Conservation (phyloP, 164 flowering plant species). For the Piper betle region DNA sequence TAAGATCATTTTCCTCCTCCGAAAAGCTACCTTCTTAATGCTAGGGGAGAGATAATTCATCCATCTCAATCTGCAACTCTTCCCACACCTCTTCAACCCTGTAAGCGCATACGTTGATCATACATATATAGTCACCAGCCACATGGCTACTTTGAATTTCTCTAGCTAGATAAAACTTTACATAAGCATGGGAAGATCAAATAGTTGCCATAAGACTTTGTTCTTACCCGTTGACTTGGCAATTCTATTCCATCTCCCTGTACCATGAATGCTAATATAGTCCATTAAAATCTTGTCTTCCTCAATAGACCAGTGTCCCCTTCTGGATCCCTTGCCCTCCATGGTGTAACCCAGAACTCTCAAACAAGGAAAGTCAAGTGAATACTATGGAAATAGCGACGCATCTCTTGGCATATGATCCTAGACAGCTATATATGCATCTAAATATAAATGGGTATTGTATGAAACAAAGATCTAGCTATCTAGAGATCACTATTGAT, state of each 20-base stretch:
- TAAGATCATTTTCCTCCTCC: background rate
- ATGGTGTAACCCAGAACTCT: no score
- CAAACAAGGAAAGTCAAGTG: no score
- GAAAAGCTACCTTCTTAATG: background rate
- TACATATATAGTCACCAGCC: no score
- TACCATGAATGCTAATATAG: conserved; percentile 32
- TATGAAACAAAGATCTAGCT: no score
- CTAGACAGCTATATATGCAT: no score
- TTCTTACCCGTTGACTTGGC: conserved; percentile 23
- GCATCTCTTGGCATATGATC: no score
- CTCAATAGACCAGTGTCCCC: conserved; percentile 34
- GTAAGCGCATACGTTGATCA: background rate
- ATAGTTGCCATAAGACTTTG: no score
- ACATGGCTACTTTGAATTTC: no score
- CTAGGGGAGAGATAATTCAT: background rate
- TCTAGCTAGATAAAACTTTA: no score
- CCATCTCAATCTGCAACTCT: background rate
- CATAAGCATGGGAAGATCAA: background rate
- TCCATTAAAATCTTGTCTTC: conserved; percentile 39
- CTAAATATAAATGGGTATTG: no score
- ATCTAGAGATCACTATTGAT: no score
- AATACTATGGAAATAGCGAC: no score
- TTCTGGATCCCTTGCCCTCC: conserved; percentile 8
- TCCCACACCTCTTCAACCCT: background rate
- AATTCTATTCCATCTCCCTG: conserved; percentile 40